Conservation (phyloP, 352 stramenopile genomes). For the Phytophthora podocarpi region DNA sequence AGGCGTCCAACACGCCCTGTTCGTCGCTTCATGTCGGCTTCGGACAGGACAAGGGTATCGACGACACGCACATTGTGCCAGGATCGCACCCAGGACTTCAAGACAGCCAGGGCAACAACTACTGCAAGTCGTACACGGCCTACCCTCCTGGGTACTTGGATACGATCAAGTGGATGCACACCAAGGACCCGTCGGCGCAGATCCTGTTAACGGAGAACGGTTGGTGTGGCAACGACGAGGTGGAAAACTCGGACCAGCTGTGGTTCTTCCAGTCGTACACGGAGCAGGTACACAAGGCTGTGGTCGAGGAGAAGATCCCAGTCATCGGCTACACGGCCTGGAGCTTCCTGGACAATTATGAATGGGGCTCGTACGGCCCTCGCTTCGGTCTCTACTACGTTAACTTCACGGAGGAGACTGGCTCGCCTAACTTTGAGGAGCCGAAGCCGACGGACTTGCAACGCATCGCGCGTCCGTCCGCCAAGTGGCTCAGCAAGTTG, state of each 20-base stretch:
- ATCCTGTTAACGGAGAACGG: conserved; percentile 37
- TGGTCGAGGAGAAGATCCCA: too few relatives aligned
- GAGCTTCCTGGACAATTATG: conserved; percentile 95
- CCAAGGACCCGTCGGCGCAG: conserved; percentile 25
- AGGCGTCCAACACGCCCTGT: conserved; percentile 36
- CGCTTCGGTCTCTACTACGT: conserved; percentile 52
- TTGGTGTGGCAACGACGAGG: conserved; percentile 35
- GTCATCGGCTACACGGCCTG: conserved; percentile 92
- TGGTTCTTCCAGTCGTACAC: conserved; percentile 59
- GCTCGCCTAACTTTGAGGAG: conserved; percentile 3
- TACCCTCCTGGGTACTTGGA: conserved; percentile 43
- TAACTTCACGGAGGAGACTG: conserved; percentile 30
- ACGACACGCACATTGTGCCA: too few relatives aligned
- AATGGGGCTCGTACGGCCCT: conserved; percentile 85
- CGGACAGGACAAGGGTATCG: conserved; percentile 40
- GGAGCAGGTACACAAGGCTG: too few relatives aligned
- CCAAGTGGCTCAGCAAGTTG: conserved; percentile 35
- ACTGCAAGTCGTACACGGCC: too few relatives aligned
- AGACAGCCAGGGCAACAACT: too few relatives aligned
- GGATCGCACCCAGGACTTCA: too few relatives aligned
- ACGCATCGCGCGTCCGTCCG: conserved; percentile 26
- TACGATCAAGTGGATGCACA: conserved; percentile 47
- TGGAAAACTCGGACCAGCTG: conserved; percentile 33
- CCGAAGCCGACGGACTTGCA: conserved; percentile 11
- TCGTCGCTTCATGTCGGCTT: conserved; percentile 35